Base-by-base conservation (phyloP, 129 eudicot species). In the Flaveria trinervia region DNA sequence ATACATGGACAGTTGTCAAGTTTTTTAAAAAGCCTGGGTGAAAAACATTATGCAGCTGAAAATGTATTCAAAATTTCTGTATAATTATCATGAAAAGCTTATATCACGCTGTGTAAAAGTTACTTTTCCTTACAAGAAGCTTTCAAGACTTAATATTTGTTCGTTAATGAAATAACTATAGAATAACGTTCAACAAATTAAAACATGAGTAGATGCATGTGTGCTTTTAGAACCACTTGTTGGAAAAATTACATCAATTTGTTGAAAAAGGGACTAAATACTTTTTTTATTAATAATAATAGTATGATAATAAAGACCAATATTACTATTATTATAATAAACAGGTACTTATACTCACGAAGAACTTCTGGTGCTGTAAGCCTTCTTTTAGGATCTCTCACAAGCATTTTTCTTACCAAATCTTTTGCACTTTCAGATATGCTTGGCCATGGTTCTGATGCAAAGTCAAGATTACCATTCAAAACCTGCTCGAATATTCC, bases 401-500 rank as follows among this genome's bases (percentile, higher is more conserved):
- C 88, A 65, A 93, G 98, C 98, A 93, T 93, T 93, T 72, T 85
- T 68, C 86, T 85, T 6, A 93, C 97, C 67, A 93, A 86, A 87
- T 93, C 98, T 84, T 93, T 93, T 66, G 98, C 98, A 70, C 96
- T 85, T 13, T 84, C 92, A 12, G 97, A 93, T 75, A 93, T 93
- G 71, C 80, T 85, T 28, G 98, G 98, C 98, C 98, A 93, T 59
- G 98, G 98, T 79, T 93, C 98, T 68, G 98, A 90, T 77, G 78
- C 86, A 76, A 93, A 93, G 79, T 93, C 98, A 25, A 90, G 97
- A 74, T 89, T 92, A 15, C 98, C 98, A 83, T 71, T 87, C 74
- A 91, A 81, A 51, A 93, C 98, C 83, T 91, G 98, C 83, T 93
- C 98, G 77, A 93, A 93, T 81, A 93, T 91, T 71, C 97, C 98